These are phyloP conservation scores for Chytridium lagenaria DNA, from an alignment of 371 early-diverging fungal species.

Conservation along the genomic window DNA sequence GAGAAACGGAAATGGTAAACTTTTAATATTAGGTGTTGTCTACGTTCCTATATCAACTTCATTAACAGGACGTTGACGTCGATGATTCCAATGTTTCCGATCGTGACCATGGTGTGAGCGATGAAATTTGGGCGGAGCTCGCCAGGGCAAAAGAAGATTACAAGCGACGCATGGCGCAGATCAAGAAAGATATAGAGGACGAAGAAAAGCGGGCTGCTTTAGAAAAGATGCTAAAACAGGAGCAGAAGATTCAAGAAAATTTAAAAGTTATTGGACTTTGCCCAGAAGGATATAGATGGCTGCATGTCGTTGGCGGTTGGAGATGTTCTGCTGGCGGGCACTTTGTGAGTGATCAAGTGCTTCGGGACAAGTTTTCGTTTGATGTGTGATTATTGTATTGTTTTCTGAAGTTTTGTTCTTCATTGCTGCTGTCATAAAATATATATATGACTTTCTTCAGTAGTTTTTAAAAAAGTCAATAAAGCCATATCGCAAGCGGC, in stretches of 20 bases:
- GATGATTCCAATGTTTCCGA: no score
- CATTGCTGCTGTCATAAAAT: no score
- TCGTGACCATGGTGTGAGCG: constrained; percentile 40
- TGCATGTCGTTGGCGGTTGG: constrained; percentile 36
- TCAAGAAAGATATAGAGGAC: constrained; percentile 19
- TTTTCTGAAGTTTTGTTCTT: no score
- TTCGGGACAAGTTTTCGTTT: constrained; percentile 18
- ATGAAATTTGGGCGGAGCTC: constrained; percentile 40
- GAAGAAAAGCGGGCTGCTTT: constrained; percentile 21
- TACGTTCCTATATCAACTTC: no score
- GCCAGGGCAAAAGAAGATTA: constrained; percentile 27
- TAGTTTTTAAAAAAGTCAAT: no score
- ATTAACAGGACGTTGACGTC: no score
- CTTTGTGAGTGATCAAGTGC: constrained; percentile 32
- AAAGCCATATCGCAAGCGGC: no score
- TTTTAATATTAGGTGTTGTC: not conserved
- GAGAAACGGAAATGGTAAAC: not conserved
- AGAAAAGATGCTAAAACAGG: constrained; percentile 16
- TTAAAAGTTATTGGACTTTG: constrained; percentile 32
- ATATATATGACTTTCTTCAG: no score
- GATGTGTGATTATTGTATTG: not conserved
- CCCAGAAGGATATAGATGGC: constrained; percentile 41
- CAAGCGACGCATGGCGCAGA: constrained; percentile 17
- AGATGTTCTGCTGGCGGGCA: constrained; percentile 42
- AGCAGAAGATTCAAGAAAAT: constrained; percentile 30